Conservation (phyloP, 345 rosid species). For the Melaleuca alternifolia region DNA sequence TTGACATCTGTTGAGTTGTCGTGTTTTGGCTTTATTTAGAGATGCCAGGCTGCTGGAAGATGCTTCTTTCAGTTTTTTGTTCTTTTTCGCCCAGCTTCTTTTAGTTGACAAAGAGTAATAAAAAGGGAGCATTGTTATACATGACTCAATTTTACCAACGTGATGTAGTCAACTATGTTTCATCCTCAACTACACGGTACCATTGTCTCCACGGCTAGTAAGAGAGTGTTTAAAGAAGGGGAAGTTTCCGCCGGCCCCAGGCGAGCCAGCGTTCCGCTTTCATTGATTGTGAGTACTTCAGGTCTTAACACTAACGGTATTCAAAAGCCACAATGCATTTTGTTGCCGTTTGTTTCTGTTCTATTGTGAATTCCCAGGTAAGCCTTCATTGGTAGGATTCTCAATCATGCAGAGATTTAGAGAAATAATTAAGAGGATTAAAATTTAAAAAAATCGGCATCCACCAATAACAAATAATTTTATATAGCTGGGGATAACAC, state of each 20-base stretch:
- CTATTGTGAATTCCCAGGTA: neutral
- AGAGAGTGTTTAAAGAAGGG: no score
- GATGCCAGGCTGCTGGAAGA: neutral
- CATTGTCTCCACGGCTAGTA: no score
- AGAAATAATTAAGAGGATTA: neutral
- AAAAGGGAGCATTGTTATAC: neutral
- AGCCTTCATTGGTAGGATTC: neutral
- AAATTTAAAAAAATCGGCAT: neutral
- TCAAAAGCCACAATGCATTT: neutral
- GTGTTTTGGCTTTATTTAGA: neutral
- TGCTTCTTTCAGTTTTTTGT: no score
- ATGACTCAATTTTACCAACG: neutral
- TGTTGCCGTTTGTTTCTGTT: neutral
- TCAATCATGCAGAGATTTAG: neutral
- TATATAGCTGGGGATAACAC: neutral
- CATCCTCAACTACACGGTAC: no score
- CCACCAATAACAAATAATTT: neutral
- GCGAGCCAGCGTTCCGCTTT: no score
- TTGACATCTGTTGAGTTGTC: neutral
- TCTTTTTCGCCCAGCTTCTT: no score
- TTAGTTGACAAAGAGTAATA: neutral
- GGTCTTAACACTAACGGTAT: neutral
- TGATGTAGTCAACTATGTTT: neutral
- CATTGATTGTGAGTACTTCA: neutral
- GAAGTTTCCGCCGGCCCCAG: no score